A percentile compares a stretch with the other conserved stretches of the same genome.
Evolutionary conservation across 768 basidiomycete genomes (phyloP).

Genomic region (Kwoniella sp.): DNA sequence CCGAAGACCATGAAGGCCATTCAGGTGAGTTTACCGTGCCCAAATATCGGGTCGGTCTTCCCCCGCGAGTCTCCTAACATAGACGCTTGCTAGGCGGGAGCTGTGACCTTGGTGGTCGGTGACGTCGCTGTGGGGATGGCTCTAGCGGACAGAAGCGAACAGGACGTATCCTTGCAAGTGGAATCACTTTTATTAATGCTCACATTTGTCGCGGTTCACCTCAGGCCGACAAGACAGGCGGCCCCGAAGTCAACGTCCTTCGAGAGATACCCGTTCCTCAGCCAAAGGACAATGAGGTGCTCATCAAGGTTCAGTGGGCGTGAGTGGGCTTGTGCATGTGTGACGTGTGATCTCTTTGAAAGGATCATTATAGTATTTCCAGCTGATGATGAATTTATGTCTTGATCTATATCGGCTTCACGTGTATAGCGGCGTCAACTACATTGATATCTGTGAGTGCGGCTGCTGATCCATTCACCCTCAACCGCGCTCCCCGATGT

Average conservation of each 20-base stretch:
- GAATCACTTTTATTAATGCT: too few species aligned
- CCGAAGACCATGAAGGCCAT: slow-evolving; percentile 68
- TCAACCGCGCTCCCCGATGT: too few species aligned
- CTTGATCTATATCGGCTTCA: neutral
- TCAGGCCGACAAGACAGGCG: slow-evolving; percentile 71
- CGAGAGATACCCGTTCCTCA: slow-evolving; percentile 67
- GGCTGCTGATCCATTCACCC: neutral
- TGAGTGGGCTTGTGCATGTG: slow-evolving; percentile 21
- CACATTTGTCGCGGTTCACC: neutral
- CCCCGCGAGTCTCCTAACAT: too few species aligned
- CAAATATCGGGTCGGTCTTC: too few species aligned
- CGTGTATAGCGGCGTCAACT: slow-evolving; percentile 66
- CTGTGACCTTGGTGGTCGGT: too few species aligned
- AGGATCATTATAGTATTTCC: neutral
- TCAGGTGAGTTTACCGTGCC: slow-evolving; percentile 40
- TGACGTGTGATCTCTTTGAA: too few species aligned
- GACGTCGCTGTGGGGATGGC: too few species aligned
- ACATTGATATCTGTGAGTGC: slow-evolving; percentile 59
- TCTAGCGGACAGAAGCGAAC: too few species aligned
- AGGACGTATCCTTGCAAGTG: too few species aligned
- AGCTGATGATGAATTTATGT: neutral
- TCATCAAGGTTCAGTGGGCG: slow-evolving; percentile 52
- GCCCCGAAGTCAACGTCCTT: slow-evolving; percentile 65
- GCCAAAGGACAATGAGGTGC: slow-evolving; percentile 63
- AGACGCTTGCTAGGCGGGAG: too few species aligned